A percentile compares a stretch with the other conserved stretches of the same genome.
Conservation (phyloP, 108 stramenopile genomes). For the Nannochloropsis gaditana region DNA sequence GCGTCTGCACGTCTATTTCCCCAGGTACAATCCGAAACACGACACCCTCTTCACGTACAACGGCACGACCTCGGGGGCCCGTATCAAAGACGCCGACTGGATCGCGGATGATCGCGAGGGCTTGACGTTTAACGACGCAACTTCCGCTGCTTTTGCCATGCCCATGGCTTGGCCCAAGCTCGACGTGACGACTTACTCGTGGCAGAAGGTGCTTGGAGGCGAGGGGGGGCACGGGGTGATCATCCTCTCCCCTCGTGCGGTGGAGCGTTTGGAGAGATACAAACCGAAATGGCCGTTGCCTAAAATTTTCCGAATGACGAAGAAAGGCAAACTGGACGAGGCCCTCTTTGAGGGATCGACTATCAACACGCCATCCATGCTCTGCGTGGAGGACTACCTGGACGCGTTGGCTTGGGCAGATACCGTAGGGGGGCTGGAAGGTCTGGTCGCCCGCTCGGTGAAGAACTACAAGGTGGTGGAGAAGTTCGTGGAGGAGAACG, state of each 20-base stretch:
- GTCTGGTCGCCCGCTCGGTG: slow-evolving; percentile 70
- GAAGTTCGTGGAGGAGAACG: slow-evolving; percentile 82
- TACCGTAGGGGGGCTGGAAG: slow-evolving; percentile 81
- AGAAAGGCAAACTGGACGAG: slow-evolving; percentile 90
- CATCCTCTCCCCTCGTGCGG: slow-evolving; percentile 88
- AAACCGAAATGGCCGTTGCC: slow-evolving; percentile 90
- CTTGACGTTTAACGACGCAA: slow-evolving; percentile 93
- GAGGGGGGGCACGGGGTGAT: slow-evolving; percentile 98
- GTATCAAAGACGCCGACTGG: slow-evolving; percentile 80
- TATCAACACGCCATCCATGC: slow-evolving; percentile 99
- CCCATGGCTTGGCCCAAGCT: slow-evolving; percentile 96
- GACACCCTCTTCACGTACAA: slow-evolving; percentile 98
- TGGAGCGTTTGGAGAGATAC: slow-evolving; percentile 92
- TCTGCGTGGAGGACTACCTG: slow-evolving; percentile 99
- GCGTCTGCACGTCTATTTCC: not conserved
- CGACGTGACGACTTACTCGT: slow-evolving; percentile 97
- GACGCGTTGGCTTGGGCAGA: slow-evolving; percentile 94
- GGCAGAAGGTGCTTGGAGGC: slow-evolving; percentile 99
- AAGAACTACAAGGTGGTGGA: slow-evolving; percentile 81
- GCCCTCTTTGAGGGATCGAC: slow-evolving; percentile 95
- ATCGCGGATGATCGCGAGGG: slow-evolving; percentile 85
- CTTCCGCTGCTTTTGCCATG: slow-evolving; percentile 98
- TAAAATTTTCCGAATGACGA: slow-evolving; percentile 97
- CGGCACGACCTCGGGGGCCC: slow-evolving; percentile 97
- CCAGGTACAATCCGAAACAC: slow-evolving; percentile 65